These are phyloP conservation scores for Xerocomus brunneocitrinus DNA, from an alignment of 768 basidiomycete genomes.

Conservation along the genomic window DNA sequence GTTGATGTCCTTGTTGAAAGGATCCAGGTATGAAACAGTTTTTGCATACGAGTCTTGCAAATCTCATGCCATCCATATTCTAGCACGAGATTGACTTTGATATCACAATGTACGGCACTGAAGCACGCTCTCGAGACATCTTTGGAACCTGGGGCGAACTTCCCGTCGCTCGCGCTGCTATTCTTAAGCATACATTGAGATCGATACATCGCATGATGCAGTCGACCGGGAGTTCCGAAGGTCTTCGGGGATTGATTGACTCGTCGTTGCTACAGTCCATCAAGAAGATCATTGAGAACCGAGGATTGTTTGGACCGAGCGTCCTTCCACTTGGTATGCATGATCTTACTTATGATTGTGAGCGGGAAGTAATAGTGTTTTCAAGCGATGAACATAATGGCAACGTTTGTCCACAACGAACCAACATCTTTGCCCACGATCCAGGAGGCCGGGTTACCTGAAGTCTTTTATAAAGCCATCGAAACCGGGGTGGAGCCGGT, in stretches of 20 bases:
- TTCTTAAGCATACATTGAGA: constrained; percentile 87
- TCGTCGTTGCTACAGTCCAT: constrained; percentile 78
- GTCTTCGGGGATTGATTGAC: constrained; percentile 91
- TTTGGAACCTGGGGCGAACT: constrained; percentile 56
- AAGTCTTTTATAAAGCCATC: constrained; percentile 81
- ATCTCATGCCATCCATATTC: constrained; percentile 10
- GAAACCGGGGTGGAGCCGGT: constrained; percentile 82
- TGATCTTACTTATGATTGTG: background rate
- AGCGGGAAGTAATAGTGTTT: constrained; percentile 8
- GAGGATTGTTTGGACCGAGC: constrained; percentile 80
- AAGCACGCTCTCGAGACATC: constrained; percentile 41
- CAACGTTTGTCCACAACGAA: constrained; percentile 97
- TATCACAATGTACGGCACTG: constrained; percentile 50
- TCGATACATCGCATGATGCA: constrained; percentile 98
- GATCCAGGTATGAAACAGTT: constrained; percentile 61
- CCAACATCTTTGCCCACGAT: constrained; percentile 90
- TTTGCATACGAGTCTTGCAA: background rate
- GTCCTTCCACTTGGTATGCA: constrained; percentile 77
- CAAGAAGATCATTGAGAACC: constrained; percentile 82
- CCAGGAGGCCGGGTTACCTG: constrained; percentile 88
- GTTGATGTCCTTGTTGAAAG: constrained; percentile 81
- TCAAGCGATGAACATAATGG: constrained; percentile 85
- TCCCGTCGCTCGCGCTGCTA: constrained; percentile 66
- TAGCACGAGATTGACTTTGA: constrained; percentile 68
- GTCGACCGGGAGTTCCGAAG: constrained; percentile 89